phyloP scores from a whole-genome alignment of 257 asterid genomes.

The Schizonepeta tenuifolia region DNA sequence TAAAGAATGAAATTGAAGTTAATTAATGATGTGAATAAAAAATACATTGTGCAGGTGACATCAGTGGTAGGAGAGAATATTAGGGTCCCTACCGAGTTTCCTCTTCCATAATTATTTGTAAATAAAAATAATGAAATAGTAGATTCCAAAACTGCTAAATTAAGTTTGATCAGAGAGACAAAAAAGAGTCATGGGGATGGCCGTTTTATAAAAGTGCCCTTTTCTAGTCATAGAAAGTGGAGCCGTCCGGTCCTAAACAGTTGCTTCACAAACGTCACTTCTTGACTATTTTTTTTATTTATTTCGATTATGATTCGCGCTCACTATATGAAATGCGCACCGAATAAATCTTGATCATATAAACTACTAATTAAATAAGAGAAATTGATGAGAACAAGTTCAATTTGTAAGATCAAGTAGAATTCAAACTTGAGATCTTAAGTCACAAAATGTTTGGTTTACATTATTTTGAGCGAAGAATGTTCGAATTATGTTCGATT shows the following conservation, averaged over 20 bases:
- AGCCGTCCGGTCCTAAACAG: slow-evolving; percentile 2
- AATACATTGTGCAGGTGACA: neutral
- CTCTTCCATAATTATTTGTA: neutral
- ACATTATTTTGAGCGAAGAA: no score
- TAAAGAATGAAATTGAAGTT: no score
- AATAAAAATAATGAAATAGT: neutral
- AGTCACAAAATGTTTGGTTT: no score
- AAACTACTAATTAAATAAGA: no score
- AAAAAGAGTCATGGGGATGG: neutral
- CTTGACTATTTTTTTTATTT: neutral
- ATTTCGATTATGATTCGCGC: no score
- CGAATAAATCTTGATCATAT: no score
- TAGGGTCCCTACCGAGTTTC: slow-evolving; percentile 12
- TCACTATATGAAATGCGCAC: no score
- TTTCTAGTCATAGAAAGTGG: neutral
- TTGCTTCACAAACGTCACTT: neutral
- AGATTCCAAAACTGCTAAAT: slow-evolving; percentile 6
- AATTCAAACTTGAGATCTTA: no score
- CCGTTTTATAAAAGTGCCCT: slow-evolving; percentile 13
- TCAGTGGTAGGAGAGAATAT: slow-evolving; percentile 1
- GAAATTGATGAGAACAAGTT: no score
- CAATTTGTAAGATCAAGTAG: no score
- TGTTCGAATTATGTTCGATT: no score
- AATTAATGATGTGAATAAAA: neutral
- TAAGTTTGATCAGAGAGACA: neutral